phyloP scores from a whole-genome alignment of 2,329 filamentous ascomycete species.

The Scopulariopsis brevicaulis region DNA sequence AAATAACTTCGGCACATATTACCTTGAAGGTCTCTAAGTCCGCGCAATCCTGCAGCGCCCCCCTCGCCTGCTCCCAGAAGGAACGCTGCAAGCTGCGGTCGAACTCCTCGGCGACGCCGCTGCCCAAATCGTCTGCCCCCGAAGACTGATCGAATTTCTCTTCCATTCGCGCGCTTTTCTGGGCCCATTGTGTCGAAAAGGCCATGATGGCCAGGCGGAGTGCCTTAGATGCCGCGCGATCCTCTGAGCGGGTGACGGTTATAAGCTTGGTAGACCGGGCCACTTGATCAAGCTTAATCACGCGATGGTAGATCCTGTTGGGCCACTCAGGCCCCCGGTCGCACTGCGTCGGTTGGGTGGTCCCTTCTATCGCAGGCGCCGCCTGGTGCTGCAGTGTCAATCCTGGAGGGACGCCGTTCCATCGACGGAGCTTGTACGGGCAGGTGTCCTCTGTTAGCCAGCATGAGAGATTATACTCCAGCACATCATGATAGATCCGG shows the following conservation, averaged over 20 bases:
- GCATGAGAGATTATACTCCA: conserved; percentile 40
- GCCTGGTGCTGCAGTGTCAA: not conserved
- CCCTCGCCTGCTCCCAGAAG: conserved; percentile 25
- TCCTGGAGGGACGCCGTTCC: not conserved
- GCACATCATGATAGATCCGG: conserved; percentile 39
- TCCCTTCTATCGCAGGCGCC: conserved; percentile 19
- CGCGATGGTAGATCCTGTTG: conserved; percentile 37
- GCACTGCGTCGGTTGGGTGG: conserved; percentile 11
- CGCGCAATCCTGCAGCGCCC: conserved; percentile 20
- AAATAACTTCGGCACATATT: conserved; percentile 24
- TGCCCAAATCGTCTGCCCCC: not conserved
- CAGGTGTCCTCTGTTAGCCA: conserved; percentile 43
- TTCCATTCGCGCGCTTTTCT: conserved; percentile 18
- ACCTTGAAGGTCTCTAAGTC: conserved; percentile 24
- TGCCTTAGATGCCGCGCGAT: conserved; percentile 30
- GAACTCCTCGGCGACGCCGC: conserved; percentile 20
- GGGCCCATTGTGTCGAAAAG: conserved; percentile 40
- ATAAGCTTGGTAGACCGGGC: conserved; percentile 26
- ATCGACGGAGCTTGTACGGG: conserved; percentile 22
- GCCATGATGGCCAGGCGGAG: conserved; percentile 37
- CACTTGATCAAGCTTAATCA: conserved; percentile 32
- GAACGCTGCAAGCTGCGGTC: conserved; percentile 23
- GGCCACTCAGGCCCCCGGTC: conserved; percentile 18
- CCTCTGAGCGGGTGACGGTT: conserved; percentile 25
- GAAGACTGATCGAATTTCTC: conserved; percentile 7